Evolutionary conservation across 352 stramenopile genomes (phyloP).

Genomic region (Globisporangium splendens): DNA sequence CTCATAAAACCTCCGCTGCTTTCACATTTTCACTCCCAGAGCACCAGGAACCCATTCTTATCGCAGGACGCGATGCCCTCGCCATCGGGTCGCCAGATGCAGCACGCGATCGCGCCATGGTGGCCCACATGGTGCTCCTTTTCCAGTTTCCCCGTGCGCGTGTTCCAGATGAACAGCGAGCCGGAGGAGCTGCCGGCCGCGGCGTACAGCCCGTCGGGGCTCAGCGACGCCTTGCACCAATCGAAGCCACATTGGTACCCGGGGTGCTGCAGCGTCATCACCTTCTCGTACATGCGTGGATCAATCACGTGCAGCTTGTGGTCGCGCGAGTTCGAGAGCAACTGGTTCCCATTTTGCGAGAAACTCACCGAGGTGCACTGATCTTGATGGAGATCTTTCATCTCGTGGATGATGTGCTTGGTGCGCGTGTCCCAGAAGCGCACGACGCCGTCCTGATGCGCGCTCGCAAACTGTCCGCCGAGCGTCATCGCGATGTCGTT

Average conservation of each 20-base stretch:
- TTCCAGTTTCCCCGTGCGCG: conserved; percentile 43
- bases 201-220: conserved; percentile 56
- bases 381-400: conserved; percentile 53
- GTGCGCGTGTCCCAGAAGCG: conserved; percentile 76
- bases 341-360: conserved; percentile 20
- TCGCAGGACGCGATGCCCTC: conserved; percentile 66
- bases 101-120: conserved; percentile 71
- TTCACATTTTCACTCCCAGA: conserved; percentile 57
- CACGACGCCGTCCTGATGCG: conserved; percentile 72
- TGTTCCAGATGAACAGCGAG: conserved; percentile 65
- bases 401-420: conserved; percentile 47
- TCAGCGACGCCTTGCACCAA: conserved; percentile 77
- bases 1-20: neutral
- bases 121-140: conserved; percentile 53
- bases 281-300: conserved; percentile 49
- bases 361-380: conserved; percentile 81
- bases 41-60: conserved; percentile 78
- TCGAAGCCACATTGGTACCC: conserved; percentile 76
- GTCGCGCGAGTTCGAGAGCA: conserved; percentile 80
- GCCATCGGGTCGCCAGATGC: conserved; percentile 69
- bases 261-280: conserved; percentile 41
- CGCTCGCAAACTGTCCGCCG: conserved; percentile 69
- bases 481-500: conserved; percentile 68
- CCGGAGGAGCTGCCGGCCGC: conserved; percentile 51
- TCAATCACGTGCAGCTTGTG: conserved; percentile 70